A percentile compares a stretch with the other conserved stretches of the same genome.
These are phyloP conservation scores for Phaffia tasmanica DNA, from an alignment of 768 basidiomycete species.

Conservation along the genomic window DNA sequence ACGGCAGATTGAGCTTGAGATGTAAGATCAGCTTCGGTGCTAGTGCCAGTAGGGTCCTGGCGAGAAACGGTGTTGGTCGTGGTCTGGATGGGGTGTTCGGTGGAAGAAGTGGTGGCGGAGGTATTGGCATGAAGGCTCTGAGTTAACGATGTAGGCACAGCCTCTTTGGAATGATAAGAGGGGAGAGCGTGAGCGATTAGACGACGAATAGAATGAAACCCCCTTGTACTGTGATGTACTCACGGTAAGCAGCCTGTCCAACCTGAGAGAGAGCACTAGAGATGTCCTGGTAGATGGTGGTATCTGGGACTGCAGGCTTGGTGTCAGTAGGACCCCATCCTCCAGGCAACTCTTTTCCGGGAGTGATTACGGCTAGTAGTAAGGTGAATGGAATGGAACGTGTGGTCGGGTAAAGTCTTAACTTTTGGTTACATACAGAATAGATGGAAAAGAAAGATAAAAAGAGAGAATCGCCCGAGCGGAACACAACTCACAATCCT, in stretches of 20 bases:
- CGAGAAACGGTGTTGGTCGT: slow-evolving; percentile 24
- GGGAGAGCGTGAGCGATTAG: too few relatives aligned
- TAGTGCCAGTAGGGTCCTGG: not conserved
- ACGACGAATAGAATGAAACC: too few relatives aligned
- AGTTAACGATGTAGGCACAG: slow-evolving; percentile 17
- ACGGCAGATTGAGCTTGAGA: not conserved
- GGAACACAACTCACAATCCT: too few relatives aligned
- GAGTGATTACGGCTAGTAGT: slow-evolving; percentile 17
- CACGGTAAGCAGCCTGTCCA: slow-evolving; percentile 22
- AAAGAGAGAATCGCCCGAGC: too few relatives aligned
- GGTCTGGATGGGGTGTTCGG: slow-evolving; percentile 13
- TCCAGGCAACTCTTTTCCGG: slow-evolving; percentile 23
- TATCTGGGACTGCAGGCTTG: slow-evolving; percentile 10
- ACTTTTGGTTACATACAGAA: too few relatives aligned
- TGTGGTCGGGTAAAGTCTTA: too few relatives aligned
- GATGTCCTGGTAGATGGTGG: slow-evolving; percentile 25
- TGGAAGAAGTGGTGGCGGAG: slow-evolving; percentile 1
- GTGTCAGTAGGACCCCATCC: slow-evolving; percentile 18
- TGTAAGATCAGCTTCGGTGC: slow-evolving; percentile 5
- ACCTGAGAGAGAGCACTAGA: slow-evolving; percentile 7
- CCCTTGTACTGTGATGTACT: not conserved
- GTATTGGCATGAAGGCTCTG: slow-evolving; percentile 9
- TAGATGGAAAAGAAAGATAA: too few relatives aligned
- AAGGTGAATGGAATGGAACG: too few relatives aligned
- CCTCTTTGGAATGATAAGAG: not conserved